Conservation (phyloP, 2,329 filamentous ascomycete genomes). For the Gremmenia infestans region DNA sequence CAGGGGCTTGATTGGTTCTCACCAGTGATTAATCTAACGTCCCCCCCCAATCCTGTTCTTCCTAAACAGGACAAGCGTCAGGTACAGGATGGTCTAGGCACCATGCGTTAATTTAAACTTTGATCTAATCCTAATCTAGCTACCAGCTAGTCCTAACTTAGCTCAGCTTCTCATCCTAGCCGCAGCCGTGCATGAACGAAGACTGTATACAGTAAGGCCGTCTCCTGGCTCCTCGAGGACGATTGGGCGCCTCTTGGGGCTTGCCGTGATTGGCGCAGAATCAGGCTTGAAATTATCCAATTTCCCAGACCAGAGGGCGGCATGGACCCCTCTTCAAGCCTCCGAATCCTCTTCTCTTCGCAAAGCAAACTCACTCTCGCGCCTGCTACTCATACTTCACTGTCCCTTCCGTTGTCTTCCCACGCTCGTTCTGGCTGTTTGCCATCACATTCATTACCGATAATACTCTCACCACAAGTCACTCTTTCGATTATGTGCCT, state of each 20-base stretch:
- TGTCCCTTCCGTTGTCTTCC: neutral
- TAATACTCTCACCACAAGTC: constrained; percentile 5
- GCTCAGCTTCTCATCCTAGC: neutral
- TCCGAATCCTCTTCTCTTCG: neutral
- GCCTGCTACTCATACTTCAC: neutral
- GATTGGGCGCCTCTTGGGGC: neutral
- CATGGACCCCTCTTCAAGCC: neutral
- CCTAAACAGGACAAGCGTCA: constrained; percentile 15
- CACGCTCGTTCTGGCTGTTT: constrained; percentile 1
- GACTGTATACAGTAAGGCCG: neutral
- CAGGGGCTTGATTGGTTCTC: neutral
- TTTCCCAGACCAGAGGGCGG: neutral
- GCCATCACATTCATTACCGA: constrained; percentile 9
- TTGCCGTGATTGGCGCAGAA: neutral
- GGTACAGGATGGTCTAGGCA: constrained; percentile 5
- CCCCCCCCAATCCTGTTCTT: neutral
- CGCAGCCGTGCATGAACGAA: neutral
- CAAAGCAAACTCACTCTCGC: neutral
- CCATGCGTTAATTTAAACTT: too few species aligned
- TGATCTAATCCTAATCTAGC: neutral
- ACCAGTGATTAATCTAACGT: neutral
- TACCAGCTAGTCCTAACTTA: too few species aligned
- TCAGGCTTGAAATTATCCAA: neutral
- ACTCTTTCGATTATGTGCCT: neutral
- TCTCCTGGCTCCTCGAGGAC: neutral